phyloP scores from a whole-genome alignment of 2,329 filamentous ascomycete species.

The Penicillium sp. region DNA sequence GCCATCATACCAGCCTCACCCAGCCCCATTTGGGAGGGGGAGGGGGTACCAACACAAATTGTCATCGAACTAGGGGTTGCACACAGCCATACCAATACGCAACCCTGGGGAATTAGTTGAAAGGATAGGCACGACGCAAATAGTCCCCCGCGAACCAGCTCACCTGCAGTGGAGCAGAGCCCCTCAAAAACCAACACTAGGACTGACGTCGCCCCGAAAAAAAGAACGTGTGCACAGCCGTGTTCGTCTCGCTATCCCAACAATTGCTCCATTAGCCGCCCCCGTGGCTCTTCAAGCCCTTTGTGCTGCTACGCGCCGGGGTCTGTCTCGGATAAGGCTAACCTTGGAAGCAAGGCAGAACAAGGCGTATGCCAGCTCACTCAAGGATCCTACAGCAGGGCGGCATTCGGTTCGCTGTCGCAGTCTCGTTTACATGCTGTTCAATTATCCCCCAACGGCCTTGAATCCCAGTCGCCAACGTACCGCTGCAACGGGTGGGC shows the following conservation, averaged over 20 bases:
- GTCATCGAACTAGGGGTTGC: neutral
- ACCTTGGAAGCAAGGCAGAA: neutral
- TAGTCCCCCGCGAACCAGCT: neutral
- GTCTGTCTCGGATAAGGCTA: neutral
- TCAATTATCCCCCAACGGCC: neutral
- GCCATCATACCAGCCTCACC: neutral
- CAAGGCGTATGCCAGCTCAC: neutral
- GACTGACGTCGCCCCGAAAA: neutral
- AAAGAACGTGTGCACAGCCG: neutral
- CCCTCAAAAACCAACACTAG: neutral
- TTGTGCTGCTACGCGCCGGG: neutral
- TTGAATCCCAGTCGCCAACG: neutral
- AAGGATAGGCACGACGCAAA: neutral
- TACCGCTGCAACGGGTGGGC: neutral
- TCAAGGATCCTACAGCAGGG: neutral
- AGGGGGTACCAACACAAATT: neutral
- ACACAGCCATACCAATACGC: neutral
- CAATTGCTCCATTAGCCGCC: neutral
- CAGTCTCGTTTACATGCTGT: neutral
- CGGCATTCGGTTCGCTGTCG: neutral
- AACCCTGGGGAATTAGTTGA: neutral
- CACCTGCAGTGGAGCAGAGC: neutral
- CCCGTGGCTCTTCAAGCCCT: neutral
- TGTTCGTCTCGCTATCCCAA: neutral
- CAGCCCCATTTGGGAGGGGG: neutral